Percentiles rank a stretch among this genome's conserved stretches.
Evolutionary conservation across 345 rosid genomes (phyloP).

Genomic region (Heritiera fomes): DNA sequence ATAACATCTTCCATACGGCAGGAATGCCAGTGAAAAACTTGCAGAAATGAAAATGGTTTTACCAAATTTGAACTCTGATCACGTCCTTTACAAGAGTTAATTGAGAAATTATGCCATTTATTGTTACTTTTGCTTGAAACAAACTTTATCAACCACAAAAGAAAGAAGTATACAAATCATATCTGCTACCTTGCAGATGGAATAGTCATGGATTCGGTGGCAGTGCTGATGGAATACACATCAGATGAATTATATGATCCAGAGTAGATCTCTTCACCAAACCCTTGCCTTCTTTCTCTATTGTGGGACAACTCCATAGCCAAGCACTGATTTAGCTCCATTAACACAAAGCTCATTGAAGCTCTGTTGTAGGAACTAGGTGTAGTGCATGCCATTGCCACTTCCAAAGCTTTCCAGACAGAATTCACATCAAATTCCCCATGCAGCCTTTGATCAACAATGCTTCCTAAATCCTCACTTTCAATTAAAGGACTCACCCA

Average conservation of each 20-base stretch:
- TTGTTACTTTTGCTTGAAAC: no score
- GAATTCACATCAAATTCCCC: slow-evolving; percentile 35
- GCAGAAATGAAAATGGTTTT: not conserved
- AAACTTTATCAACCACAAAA: no score
- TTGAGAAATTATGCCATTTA: not conserved
- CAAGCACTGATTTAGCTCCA: slow-evolving; percentile 19
- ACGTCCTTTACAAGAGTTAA: not conserved
- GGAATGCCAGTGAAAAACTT: not conserved
- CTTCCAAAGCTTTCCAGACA: slow-evolving; percentile 33
- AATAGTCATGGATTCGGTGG: not conserved
- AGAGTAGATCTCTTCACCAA: not conserved
- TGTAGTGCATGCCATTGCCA: slow-evolving; percentile 42
- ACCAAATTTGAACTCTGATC: not conserved
- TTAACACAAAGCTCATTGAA: slow-evolving; percentile 32
- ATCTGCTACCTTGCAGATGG: not conserved
- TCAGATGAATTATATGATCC: slow-evolving; percentile 1
- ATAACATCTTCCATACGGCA: not conserved
- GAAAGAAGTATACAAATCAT: not conserved
- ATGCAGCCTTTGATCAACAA: slow-evolving; percentile 36
- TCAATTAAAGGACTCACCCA: slow-evolving; percentile 21
- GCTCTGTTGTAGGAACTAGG: slow-evolving; percentile 34
- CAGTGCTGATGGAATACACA: not conserved
- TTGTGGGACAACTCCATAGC: slow-evolving; percentile 12
- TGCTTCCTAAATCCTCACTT: slow-evolving; percentile 20
- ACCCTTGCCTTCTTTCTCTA: slow-evolving; percentile 1